Conservation (phyloP, 2,329 filamentous ascomycete genomes). For the Neopestalotiopsis clavispora region DNA sequence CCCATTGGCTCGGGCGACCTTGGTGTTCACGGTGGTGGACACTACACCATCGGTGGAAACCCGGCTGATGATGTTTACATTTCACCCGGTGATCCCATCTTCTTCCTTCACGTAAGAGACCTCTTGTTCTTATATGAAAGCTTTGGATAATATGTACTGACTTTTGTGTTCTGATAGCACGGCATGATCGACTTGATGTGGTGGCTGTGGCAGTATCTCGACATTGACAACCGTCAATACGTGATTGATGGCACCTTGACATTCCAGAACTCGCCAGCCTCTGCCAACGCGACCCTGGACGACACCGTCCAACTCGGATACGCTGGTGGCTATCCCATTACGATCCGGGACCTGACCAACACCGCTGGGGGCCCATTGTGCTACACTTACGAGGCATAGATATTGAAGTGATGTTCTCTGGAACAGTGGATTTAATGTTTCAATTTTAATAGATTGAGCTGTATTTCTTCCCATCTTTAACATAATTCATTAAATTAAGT, state of each 20-base stretch:
- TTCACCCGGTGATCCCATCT: conserved; percentile 10
- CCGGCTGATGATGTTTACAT: conserved; percentile 31
- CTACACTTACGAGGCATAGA: conserved; percentile 16
- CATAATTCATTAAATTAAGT: no score
- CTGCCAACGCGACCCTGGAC: conserved; percentile 27
- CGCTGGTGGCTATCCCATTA: conserved; percentile 8
- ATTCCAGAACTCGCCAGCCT: conserved; percentile 25
- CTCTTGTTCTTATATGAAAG: no score
- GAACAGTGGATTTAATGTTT: not conserved
- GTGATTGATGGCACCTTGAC: conserved; percentile 29
- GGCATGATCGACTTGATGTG: conserved; percentile 29
- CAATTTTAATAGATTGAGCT: not conserved
- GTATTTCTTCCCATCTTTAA: no score
- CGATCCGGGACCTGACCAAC: conserved; percentile 13
- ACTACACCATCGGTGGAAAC: conserved; percentile 40
- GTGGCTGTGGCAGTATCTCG: conserved; percentile 32
- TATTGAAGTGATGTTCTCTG: not conserved
- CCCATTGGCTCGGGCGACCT: conserved; percentile 14
- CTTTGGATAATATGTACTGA: not conserved
- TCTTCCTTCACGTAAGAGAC: conserved; percentile 23
- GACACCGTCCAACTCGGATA: conserved; percentile 27
- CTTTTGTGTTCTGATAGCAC: conserved; percentile 6
- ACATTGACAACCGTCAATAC: conserved; percentile 24
- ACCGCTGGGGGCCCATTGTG: conserved; percentile 15
- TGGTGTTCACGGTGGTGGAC: conserved; percentile 37